Evolutionary conservation across 2,329 filamentous ascomycete species (phyloP).

Genomic region (Immersiporthe knoxdaviesiana): DNA sequence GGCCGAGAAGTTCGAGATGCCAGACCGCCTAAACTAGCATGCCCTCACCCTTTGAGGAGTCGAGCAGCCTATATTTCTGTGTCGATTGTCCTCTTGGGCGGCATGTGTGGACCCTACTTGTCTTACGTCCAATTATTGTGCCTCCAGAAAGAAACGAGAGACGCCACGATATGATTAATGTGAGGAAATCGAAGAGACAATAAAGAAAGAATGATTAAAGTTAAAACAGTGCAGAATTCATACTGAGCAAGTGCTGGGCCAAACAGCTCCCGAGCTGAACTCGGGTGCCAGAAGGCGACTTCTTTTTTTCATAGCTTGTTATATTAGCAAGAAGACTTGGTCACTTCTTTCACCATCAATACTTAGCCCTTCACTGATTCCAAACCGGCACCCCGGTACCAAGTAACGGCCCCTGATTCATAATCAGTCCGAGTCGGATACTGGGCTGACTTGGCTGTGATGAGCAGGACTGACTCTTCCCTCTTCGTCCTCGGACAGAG

Average conservation of each 20-base stretch:
- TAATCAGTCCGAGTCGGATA: background rate
- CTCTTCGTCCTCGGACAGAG: background rate
- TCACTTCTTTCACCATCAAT: too few species aligned
- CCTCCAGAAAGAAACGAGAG: too few species aligned
- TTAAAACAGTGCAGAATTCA: too few species aligned
- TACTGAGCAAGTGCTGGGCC: too few species aligned
- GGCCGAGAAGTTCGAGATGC: slow-evolving; percentile 49
- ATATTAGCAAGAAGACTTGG: too few species aligned
- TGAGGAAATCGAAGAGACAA: too few species aligned
- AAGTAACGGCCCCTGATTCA: background rate
- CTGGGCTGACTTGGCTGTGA: background rate
- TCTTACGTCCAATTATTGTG: background rate
- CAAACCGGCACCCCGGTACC: too few species aligned
- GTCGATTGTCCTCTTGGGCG: background rate
- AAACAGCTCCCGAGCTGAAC: background rate
- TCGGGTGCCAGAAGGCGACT: background rate
- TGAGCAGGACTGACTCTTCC: background rate
- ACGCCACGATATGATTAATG: too few species aligned
- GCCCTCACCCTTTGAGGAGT: slow-evolving; percentile 30
- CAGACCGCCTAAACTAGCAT: slow-evolving; percentile 49
- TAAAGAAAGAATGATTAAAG: too few species aligned
- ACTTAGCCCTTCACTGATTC: too few species aligned
- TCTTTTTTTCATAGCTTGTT: background rate
- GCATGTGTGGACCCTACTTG: background rate
- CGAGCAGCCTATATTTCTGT: background rate